These are phyloP conservation scores for Penicillium ochrochloron DNA, from an alignment of 495 filamentous ascomycete species.

Conservation along the genomic window DNA sequence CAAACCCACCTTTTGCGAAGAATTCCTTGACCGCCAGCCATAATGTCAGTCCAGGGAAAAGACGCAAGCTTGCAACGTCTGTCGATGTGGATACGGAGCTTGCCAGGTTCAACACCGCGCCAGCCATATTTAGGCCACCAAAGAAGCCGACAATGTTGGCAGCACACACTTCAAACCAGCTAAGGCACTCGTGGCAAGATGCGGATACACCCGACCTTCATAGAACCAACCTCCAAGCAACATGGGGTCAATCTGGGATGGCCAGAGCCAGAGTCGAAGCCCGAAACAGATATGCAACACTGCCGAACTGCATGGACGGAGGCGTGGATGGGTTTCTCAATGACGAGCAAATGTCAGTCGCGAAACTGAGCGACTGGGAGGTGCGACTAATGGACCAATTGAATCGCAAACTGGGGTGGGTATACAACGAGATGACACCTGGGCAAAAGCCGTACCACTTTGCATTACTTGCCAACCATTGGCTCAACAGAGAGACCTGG, in stretches of 20 bases:
- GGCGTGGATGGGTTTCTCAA: background rate
- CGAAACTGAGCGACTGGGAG: conserved; percentile 42
- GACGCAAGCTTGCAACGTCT: background rate
- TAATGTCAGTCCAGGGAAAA: background rate
- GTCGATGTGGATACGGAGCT: background rate
- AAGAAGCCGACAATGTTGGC: background rate
- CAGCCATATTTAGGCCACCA: conserved; percentile 1
- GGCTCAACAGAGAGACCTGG: conserved; percentile 49
- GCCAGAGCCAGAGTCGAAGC: background rate
- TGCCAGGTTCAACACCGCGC: conserved; percentile 20
- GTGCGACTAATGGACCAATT: conserved; percentile 40
- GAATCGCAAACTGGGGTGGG: conserved; percentile 46
- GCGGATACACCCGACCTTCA: background rate
- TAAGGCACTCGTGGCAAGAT: conserved; percentile 4
- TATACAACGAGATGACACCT: conserved; percentile 43
- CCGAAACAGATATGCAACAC: background rate
- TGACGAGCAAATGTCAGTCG: background rate
- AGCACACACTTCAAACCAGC: background rate
- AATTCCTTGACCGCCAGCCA: conserved; percentile 6
- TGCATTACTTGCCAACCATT: conserved; percentile 48
- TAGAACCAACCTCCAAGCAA: background rate
- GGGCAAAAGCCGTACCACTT: conserved; percentile 51
- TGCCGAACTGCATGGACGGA: background rate
- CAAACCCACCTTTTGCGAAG: background rate
- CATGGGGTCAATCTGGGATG: background rate